Evolutionary conservation across 345 rosid genomes (phyloP), one percentile per base, ranked within the genome.

Genomic region (Moringa oleifera): DNA sequence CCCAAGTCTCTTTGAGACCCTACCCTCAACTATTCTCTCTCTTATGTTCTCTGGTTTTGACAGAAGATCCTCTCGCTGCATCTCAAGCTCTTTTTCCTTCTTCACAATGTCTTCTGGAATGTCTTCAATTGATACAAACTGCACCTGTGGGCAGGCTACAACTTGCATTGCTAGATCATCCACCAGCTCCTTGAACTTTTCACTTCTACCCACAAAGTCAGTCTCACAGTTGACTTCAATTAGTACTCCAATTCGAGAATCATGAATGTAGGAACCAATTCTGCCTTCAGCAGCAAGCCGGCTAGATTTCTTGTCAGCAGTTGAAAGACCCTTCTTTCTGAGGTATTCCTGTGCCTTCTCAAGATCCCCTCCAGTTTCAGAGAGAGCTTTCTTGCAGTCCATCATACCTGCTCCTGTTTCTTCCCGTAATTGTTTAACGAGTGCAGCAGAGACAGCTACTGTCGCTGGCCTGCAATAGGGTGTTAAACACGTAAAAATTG

Each of bases 321-420:
- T 66, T 66, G 97, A 85, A 53, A 88, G 96, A 56, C 96, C 99
- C 67, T 94, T 94, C 89, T 88, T 90, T 66, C 99, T 79, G 24
- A 90, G 97, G 67, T 84, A 88, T 63, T 93, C 97, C 66, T 93
- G 96, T 54, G 96, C 99, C 80, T 85, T 93, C 79, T 88, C 92
- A 23, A 90, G 89, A 66, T 93, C 83, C 18, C 97, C 97, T 66
- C 80, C 96, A 22, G 90, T 86, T 79, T 90, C 97, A 0, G 99
- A 73, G 33, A 93, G 75, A 53, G 97, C 96, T 71, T 88, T 93
- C 84, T 90, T 93, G 85, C 99, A 90, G 74, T 93, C 96, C 99
- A 90, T 90, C 97, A 90, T 93, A 31, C 97, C 99, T 0, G 97
- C 99, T 73, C 99, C 97, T 3, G 92, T 88, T 78, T 94, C 97